Conservation (phyloP, 1,284 basidiomycete species). For the Heterobasidion occidentale region DNA sequence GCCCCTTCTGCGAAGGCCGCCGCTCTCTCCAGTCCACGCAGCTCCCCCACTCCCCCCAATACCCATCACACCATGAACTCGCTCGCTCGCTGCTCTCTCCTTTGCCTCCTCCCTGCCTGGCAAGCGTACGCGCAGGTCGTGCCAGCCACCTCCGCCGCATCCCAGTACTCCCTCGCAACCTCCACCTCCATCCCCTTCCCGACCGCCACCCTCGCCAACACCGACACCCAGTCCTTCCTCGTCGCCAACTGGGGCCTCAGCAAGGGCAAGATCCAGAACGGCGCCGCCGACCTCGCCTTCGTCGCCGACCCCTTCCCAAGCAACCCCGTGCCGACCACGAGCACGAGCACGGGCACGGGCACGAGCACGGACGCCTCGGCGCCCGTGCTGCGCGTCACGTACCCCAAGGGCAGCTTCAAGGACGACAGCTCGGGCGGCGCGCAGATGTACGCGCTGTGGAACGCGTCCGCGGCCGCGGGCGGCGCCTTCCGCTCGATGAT, state of each 20-base stretch:
- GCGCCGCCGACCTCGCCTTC: slow-evolving; percentile 47
- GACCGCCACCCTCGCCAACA: slow-evolving; percentile 44
- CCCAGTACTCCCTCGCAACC: slow-evolving; percentile 47
- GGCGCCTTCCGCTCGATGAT: slow-evolving; percentile 55
- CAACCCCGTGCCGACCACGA: slow-evolving; percentile 25
- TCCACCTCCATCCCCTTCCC: slow-evolving; percentile 63
- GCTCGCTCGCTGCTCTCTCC: not conserved
- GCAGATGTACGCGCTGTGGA: slow-evolving; percentile 62
- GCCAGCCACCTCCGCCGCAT: slow-evolving; percentile 34
- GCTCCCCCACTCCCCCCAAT: not conserved
- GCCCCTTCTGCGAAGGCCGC: not conserved
- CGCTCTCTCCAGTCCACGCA: not conserved
- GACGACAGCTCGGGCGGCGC: slow-evolving; percentile 50
- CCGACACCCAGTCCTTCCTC: slow-evolving; percentile 46
- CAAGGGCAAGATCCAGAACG: slow-evolving; percentile 53
- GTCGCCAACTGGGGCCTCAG: slow-evolving; percentile 52
- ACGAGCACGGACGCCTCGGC: slow-evolving; percentile 24
- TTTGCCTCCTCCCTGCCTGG: not conserved
- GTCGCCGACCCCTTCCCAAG: slow-evolving; percentile 59
- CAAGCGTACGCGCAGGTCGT: not conserved
- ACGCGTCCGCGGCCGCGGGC: slow-evolving; percentile 29
- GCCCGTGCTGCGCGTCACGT: slow-evolving; percentile 59
- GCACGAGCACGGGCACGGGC: slow-evolving; percentile 8
- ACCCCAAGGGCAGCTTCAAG: slow-evolving; percentile 53
- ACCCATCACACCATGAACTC: not conserved